Evolutionary conservation across 345 rosid genomes (phyloP).

Genomic region (Populus simonii): DNA sequence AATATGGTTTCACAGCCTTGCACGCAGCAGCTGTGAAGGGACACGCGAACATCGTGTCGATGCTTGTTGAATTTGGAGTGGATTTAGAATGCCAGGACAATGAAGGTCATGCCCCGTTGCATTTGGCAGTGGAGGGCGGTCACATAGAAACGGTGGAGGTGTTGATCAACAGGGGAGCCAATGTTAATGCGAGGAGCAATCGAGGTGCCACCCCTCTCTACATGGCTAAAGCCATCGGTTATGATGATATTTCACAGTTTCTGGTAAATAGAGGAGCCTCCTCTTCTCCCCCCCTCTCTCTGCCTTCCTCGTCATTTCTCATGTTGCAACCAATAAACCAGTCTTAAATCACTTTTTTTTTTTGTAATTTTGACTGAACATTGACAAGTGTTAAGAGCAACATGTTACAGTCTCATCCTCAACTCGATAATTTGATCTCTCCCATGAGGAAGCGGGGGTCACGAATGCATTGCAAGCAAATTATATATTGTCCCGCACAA

Average conservation of each 20-base stretch:
- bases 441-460: conserved; percentile 18
- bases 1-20: conserved; percentile 44
- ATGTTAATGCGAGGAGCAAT: conserved; percentile 32
- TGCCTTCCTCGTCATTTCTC: background rate
- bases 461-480: conserved; percentile 1
- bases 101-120: conserved; percentile 50
- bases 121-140: conserved; percentile 53
- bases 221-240: conserved; percentile 40
- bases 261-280: conserved; percentile 29
- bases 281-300: conserved; percentile 1
- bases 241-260: conserved; percentile 23
- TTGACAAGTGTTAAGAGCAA: background rate
- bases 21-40: conserved; percentile 57
- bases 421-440: conserved; percentile 16
- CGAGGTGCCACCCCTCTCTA: conserved; percentile 39
- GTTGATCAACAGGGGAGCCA: conserved; percentile 41
- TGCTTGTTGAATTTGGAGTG: conserved; percentile 35
- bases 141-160: conserved; percentile 36
- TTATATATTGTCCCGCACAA: conserved; percentile 15
- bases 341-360: background rate
- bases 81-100: conserved; percentile 39
- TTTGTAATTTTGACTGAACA: too few relatives aligned
- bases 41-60: conserved; percentile 26
- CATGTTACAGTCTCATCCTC: background rate
- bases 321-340: background rate